These are phyloP conservation scores for Obelidium mucronatum DNA, from an alignment of 192 early-diverging fungal genomes.

Conservation along the genomic window DNA sequence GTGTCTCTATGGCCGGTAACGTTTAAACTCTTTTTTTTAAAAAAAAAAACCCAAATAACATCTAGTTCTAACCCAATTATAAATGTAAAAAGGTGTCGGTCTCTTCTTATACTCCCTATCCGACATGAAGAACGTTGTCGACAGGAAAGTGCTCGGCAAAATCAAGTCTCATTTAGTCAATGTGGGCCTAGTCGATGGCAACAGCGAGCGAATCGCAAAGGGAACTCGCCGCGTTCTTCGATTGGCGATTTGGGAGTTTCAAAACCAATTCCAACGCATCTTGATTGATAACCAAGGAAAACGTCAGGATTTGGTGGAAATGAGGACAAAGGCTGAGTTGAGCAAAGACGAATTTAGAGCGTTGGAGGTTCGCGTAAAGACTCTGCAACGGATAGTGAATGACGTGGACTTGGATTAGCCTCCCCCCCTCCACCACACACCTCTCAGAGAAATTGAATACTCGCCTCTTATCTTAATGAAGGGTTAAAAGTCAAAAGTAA, in stretches of 20 bases:
- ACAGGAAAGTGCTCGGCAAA: slow-evolving; percentile 53
- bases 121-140: slow-evolving; percentile 54
- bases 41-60: background rate
- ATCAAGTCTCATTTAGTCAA: slow-evolving; percentile 50
- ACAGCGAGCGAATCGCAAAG: slow-evolving; percentile 47
- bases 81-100: slow-evolving; percentile 66
- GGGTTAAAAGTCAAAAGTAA: too few species aligned
- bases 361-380: slow-evolving; percentile 9
- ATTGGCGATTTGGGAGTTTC: slow-evolving; percentile 60
- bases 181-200: slow-evolving; percentile 45
- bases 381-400: slow-evolving; percentile 25
- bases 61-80: slow-evolving; percentile 1
- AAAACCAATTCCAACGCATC: slow-evolving; percentile 56
- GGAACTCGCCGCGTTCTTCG: slow-evolving; percentile 48
- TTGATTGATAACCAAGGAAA: slow-evolving; percentile 45
- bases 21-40: too few species aligned
- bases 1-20: slow-evolving; percentile 59
- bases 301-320: slow-evolving; percentile 25
- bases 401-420: slow-evolving; percentile 34
- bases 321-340: slow-evolving; percentile 26
- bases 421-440: too few species aligned
- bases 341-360: slow-evolving; percentile 32
- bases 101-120: slow-evolving; percentile 58
- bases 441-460: too few species aligned
- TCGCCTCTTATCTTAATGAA: too few species aligned